Percentiles rank a stretch among this genome's conserved stretches.
Evolutionary conservation across 2,329 filamentous ascomycete species (phyloP).

Genomic region (Botryotinia globosa): DNA sequence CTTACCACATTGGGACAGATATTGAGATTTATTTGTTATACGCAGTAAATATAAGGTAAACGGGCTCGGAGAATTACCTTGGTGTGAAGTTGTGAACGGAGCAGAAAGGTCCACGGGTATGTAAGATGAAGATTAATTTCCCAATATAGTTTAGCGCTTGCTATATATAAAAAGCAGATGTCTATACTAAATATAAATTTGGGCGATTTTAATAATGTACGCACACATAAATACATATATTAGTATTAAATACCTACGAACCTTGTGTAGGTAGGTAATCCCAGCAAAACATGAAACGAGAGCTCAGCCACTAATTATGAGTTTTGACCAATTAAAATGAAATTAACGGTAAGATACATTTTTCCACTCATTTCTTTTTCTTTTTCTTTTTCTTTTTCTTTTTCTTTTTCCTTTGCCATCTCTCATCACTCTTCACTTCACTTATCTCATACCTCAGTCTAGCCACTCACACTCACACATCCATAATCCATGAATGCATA

Average conservation of each 20-base stretch:
- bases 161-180: background rate
- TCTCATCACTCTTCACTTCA: background rate
- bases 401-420: background rate
- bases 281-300: slow-evolving; percentile 19
- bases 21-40: background rate
- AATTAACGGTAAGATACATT: background rate
- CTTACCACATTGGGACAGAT: background rate
- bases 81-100: background rate
- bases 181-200: slow-evolving; percentile 3
- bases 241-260: slow-evolving; percentile 4
- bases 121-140: background rate
- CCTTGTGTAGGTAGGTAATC: background rate
- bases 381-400: too few species aligned
- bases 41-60: background rate
- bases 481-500: background rate
- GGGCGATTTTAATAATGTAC: background rate
- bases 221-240: too few species aligned
- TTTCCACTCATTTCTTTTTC: too few species aligned
- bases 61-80: slow-evolving; percentile 7
- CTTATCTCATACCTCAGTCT: background rate
- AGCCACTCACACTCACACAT: background rate
- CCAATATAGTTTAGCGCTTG: background rate
- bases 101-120: too few species aligned
- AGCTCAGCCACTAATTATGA: slow-evolving; percentile 1
- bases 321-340: slow-evolving; percentile 3